Evolutionary conservation across 2,329 filamentous ascomycete genomes (phyloP).

Genomic region (Nemania sp.): DNA sequence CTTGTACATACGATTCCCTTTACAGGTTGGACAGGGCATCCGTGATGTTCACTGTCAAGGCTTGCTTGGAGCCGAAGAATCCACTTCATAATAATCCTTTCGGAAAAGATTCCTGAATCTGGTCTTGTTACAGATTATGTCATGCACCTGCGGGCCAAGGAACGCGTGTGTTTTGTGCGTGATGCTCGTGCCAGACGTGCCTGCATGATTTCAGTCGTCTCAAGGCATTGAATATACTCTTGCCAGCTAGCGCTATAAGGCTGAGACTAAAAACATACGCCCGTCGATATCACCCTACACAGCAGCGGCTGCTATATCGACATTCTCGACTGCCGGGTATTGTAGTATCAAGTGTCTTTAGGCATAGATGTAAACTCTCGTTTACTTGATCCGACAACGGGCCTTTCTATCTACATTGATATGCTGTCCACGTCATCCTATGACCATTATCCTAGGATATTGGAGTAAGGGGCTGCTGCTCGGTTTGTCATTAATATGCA

Average conservation of each 20-base stretch:
- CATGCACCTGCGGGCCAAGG: conserved; percentile 26
- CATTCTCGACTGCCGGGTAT: neutral
- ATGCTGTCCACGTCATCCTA: conserved; percentile 23
- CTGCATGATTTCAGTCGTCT: conserved; percentile 24
- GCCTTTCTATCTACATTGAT: conserved; percentile 8
- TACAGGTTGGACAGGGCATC: conserved; percentile 14
- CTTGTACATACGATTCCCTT: conserved; percentile 15
- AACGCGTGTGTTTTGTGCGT: conserved; percentile 24
- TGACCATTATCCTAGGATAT: neutral
- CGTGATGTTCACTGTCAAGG: conserved; percentile 5
- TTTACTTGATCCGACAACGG: conserved; percentile 6
- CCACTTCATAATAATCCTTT: conserved; percentile 10
- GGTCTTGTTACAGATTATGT: conserved; percentile 25
- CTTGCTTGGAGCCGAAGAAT: neutral
- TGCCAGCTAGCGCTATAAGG: conserved; percentile 16
- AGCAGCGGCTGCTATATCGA: neutral
- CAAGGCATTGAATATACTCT: conserved; percentile 7
- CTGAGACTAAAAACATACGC: conserved; percentile 13
- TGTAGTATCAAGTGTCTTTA: conserved; percentile 14
- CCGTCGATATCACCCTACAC: neutral
- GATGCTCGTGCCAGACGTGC: conserved; percentile 26
- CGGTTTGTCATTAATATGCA: neutral
- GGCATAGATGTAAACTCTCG: conserved; percentile 26
- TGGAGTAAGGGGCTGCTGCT: neutral
- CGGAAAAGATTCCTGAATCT: conserved; percentile 19